phyloP scores from a whole-genome alignment of 805 yeast genomes.

The Hanseniaspora guilliermondii region DNA sequence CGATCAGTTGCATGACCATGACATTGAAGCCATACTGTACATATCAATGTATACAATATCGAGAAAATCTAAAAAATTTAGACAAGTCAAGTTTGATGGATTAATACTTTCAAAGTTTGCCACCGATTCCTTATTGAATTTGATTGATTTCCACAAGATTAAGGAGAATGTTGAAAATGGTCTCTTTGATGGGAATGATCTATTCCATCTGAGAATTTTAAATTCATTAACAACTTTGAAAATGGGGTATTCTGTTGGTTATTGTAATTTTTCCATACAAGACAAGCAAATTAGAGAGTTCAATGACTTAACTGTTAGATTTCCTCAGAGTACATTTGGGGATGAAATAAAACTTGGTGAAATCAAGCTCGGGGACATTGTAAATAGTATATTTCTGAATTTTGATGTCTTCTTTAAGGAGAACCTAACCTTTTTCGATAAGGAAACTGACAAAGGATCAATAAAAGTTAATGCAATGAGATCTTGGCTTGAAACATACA shows the following conservation, averaged over 20 bases:
- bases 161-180: constrained; percentile 27
- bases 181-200: constrained; percentile 30
- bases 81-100: constrained; percentile 40
- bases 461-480: constrained; percentile 27
- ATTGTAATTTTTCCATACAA: constrained; percentile 28
- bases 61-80: constrained; percentile 34
- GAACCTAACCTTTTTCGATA: constrained; percentile 6
- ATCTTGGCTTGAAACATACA: constrained; percentile 39
- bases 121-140: constrained; percentile 36
- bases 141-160: constrained; percentile 36
- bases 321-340: constrained; percentile 40
- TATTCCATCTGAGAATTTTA: constrained; percentile 44
- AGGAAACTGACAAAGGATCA: neutral
- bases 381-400: constrained; percentile 22
- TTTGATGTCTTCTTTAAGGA: constrained; percentile 21
- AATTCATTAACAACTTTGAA: constrained; percentile 42
- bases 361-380: constrained; percentile 32
- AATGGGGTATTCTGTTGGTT: constrained; percentile 39
- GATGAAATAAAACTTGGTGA: constrained; percentile 45
- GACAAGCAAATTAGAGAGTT: constrained; percentile 27
- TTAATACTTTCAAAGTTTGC: constrained; percentile 44
- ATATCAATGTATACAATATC: constrained; percentile 43
- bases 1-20: constrained; percentile 45
- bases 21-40: constrained; percentile 47
- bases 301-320: constrained; percentile 34